phyloP scores from a whole-genome alignment of 345 rosid species.

The Eucalyptus globulus region DNA sequence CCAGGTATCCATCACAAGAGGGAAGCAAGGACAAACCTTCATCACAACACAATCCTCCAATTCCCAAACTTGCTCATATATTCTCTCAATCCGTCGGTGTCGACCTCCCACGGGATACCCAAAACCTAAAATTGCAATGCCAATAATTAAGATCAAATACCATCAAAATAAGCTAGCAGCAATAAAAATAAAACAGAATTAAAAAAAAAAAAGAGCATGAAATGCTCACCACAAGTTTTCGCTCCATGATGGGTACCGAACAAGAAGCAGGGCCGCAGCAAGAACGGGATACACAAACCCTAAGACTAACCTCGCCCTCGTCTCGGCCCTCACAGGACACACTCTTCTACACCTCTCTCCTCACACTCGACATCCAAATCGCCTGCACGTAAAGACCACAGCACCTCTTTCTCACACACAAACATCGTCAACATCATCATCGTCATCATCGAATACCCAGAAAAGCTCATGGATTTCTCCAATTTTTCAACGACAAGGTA shows the following conservation, averaged over 20 bases:
- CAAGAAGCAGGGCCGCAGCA: not conserved
- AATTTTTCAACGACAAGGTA: not conserved
- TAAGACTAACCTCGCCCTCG: not conserved
- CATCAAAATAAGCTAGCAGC: not conserved
- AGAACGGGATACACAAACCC: not conserved
- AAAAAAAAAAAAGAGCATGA: not conserved
- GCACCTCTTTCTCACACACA: conserved; percentile 8
- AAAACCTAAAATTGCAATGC: conserved; percentile 34
- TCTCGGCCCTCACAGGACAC: not conserved
- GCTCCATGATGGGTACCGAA: not conserved
- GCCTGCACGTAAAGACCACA: not conserved
- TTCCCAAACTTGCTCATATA: conserved; percentile 94
- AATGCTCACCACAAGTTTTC: conserved; percentile 11
- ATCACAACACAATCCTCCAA: conserved; percentile 96
- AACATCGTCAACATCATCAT: not conserved
- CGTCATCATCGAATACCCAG: not conserved
- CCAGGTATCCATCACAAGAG: not conserved
- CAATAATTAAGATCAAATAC: not conserved
- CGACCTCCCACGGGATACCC: conserved; percentile 98
- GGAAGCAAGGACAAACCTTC: conserved; percentile 43
- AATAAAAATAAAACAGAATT: accelerated
- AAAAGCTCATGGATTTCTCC: conserved; percentile 1
- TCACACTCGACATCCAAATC: not conserved
- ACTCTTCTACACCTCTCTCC: conserved; percentile 1
- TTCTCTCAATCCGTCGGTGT: conserved; percentile 83